phyloP scores from a whole-genome alignment of 768 basidiomycete species.

The Hortiboletus campestris region DNA sequence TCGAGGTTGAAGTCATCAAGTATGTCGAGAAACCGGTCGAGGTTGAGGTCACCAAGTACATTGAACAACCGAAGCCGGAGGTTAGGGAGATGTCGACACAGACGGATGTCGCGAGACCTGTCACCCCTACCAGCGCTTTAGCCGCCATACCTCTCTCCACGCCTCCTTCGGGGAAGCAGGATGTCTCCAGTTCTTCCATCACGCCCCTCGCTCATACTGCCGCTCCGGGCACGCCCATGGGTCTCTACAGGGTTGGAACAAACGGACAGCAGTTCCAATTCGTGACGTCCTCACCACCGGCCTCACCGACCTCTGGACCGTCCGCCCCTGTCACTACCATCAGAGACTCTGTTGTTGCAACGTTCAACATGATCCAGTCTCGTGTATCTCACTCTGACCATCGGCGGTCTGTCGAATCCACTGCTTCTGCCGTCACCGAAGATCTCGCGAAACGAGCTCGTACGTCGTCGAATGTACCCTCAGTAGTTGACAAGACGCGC shows the following conservation, averaged over 20 bases:
- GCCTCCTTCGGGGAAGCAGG: slow-evolving; percentile 22
- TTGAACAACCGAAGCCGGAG: slow-evolving; percentile 55
- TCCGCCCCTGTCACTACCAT: slow-evolving; percentile 40
- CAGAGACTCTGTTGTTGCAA: slow-evolving; percentile 50
- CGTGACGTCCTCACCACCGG: slow-evolving; percentile 47
- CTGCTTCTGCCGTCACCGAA: slow-evolving; percentile 51
- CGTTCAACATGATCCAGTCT: slow-evolving; percentile 44
- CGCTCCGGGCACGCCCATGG: slow-evolving; percentile 31
- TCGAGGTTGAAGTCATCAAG: slow-evolving; percentile 29
- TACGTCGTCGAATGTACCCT: slow-evolving; percentile 55
- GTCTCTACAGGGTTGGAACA: slow-evolving; percentile 57
- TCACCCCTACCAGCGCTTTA: slow-evolving; percentile 33
- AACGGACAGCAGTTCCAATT: slow-evolving; percentile 61
- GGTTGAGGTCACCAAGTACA: slow-evolving; percentile 20
- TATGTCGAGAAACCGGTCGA: slow-evolving; percentile 35
- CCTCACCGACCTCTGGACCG: slow-evolving; percentile 25
- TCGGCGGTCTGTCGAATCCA: slow-evolving; percentile 71
- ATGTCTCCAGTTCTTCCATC: slow-evolving; percentile 29
- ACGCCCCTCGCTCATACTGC: slow-evolving; percentile 35
- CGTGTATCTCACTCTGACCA: slow-evolving; percentile 58
- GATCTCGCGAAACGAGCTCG: slow-evolving; percentile 54
- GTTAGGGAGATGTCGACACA: slow-evolving; percentile 75
- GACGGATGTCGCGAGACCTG: slow-evolving; percentile 55
- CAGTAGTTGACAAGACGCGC: slow-evolving; percentile 68
- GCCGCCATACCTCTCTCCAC: slow-evolving; percentile 26